Evolutionary conservation across 1,284 basidiomycete genomes (phyloP).

Genomic region (Inonotus hispidus): DNA sequence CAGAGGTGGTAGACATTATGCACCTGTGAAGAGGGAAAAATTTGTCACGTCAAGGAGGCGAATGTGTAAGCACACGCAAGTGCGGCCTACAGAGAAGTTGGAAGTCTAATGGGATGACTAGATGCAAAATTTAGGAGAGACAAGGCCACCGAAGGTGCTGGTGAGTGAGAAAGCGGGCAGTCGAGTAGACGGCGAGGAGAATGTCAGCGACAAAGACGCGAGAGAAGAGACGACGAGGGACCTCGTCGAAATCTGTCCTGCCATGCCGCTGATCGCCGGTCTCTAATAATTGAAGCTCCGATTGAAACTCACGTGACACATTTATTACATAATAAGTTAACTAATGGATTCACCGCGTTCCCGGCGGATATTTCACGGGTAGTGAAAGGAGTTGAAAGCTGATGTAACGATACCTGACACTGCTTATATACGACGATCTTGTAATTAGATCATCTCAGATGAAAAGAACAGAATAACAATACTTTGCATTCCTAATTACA

Average conservation of each 20-base stretch:
- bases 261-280: neutral
- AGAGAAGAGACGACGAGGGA: neutral
- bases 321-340: neutral
- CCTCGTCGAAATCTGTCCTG: neutral
- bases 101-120: constrained; percentile 16
- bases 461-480: too few species aligned
- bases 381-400: too few species aligned
- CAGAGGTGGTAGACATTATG: constrained; percentile 5
- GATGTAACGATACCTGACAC: neutral
- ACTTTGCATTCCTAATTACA: too few species aligned
- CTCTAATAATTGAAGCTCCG: constrained; percentile 4
- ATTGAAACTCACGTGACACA: neutral
- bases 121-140: neutral
- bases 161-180: neutral
- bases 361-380: too few species aligned
- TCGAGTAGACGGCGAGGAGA: constrained; percentile 1
- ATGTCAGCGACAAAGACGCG: neutral
- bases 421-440: too few species aligned
- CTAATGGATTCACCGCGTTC: too few species aligned
- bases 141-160: constrained; percentile 8
- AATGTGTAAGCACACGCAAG: neutral
- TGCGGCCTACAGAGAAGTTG: constrained; percentile 31
- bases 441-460: too few species aligned
- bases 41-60: neutral
- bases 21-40: neutral